A percentile compares a stretch with the other conserved stretches of the same genome.
Evolutionary conservation across 768 basidiomycete genomes (phyloP).

Genomic region (Naganishia kalamii): DNA sequence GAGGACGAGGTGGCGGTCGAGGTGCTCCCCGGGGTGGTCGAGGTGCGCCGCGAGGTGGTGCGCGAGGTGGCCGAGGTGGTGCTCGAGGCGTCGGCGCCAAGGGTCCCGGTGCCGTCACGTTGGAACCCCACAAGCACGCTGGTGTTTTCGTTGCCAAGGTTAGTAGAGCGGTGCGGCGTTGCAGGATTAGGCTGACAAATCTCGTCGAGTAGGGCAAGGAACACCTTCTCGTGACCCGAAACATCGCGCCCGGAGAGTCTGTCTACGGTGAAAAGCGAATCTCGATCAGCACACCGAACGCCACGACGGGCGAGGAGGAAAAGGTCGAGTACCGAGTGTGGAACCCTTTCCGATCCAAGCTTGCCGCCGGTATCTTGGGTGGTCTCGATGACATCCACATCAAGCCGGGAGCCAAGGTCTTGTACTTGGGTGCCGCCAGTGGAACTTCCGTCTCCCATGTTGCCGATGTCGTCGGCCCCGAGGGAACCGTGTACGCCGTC

Average conservation of each 20-base stretch:
- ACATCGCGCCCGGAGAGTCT: constrained; percentile 92
- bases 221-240: constrained; percentile 92
- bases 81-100: constrained; percentile 25
- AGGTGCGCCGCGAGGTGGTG: constrained; percentile 23
- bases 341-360: constrained; percentile 97
- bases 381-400: constrained; percentile 92
- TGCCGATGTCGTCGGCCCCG: constrained; percentile 95
- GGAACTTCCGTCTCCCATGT: constrained; percentile 98
- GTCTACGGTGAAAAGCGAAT: constrained; percentile 99
- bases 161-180: constrained; percentile 1
- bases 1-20: constrained; percentile 15
- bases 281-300: constrained; percentile 57
- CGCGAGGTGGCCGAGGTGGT: constrained; percentile 23
- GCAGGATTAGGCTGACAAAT: constrained; percentile 33
- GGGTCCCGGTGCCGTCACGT: constrained; percentile 79
- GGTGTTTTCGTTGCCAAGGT: constrained; percentile 83
- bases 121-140: constrained; percentile 90
- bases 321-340: constrained; percentile 97
- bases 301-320: constrained; percentile 50
- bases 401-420: constrained; percentile 85
- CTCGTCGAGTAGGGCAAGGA: constrained; percentile 64
- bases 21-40: constrained; percentile 20
- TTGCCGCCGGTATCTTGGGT: constrained; percentile 92
- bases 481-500: constrained; percentile 94
- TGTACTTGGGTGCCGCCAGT: constrained; percentile 88